A percentile compares a stretch with the other conserved stretches of the same genome.
Evolutionary conservation across 2,329 filamentous ascomycete genomes (phyloP).

Genomic region (Pseudogymnoascus sp.): DNA sequence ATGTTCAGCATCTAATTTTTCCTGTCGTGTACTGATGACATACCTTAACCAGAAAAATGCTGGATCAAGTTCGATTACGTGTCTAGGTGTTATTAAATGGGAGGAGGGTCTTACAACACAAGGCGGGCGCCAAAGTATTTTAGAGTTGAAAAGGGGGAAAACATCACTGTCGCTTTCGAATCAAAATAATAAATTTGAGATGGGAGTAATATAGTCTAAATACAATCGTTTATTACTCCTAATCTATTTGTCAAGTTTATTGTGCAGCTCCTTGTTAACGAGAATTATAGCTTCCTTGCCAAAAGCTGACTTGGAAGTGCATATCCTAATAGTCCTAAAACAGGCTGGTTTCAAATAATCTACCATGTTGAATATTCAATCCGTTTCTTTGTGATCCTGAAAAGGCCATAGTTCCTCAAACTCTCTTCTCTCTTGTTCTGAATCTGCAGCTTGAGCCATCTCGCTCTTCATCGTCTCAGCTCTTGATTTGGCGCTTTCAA

Average conservation of each 20-base stretch:
- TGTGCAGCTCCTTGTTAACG: background rate
- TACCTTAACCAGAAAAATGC: background rate
- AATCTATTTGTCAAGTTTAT: background rate
- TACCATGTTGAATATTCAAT: slow-evolving; percentile 12
- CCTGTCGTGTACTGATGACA: background rate
- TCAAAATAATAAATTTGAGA: background rate
- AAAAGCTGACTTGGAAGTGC: background rate
- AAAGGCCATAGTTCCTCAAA: slow-evolving; percentile 17
- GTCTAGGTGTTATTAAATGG: background rate
- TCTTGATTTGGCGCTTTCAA: slow-evolving; percentile 16
- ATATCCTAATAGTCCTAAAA: background rate
- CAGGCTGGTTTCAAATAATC: background rate
- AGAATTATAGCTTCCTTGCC: background rate
- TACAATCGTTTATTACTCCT: background rate
- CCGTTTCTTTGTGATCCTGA: slow-evolving; percentile 19
- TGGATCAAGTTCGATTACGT: background rate
- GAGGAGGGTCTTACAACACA: background rate
- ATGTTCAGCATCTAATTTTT: background rate
- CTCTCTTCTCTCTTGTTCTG: slow-evolving; percentile 16
- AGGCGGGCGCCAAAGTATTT: background rate
- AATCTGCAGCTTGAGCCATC: slow-evolving; percentile 18
- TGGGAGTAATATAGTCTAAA: background rate
- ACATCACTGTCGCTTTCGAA: background rate
- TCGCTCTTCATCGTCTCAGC: slow-evolving; percentile 16
- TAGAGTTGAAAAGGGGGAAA: background rate